Conservation (phyloP, 106 monocot genomes). For the Vanilla planifolia region DNA sequence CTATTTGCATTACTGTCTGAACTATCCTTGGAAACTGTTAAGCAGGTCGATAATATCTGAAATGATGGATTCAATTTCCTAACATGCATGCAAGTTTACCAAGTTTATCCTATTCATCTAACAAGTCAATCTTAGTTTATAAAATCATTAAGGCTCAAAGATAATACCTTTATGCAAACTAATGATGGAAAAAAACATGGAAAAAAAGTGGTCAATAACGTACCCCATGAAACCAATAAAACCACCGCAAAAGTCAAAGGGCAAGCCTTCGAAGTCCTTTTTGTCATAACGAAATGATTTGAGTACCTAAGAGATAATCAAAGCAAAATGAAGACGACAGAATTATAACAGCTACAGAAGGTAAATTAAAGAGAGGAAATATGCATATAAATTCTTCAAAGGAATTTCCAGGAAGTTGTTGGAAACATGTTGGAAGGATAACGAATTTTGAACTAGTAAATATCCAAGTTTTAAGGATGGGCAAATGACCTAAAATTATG, state of each 20-base stretch:
- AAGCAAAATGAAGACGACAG: background rate
- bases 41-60: too few species aligned
- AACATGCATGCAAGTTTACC: too few species aligned
- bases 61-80: too few species aligned
- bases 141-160: background rate
- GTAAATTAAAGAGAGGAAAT: too few species aligned
- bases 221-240: slow-evolving; percentile 93
- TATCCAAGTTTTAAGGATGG: background rate
- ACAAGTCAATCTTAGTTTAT: background rate
- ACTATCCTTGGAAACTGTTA: too few species aligned
- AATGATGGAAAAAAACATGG: background rate
- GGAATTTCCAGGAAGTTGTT: background rate
- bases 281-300: slow-evolving; percentile 64
- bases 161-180: background rate
- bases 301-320: slow-evolving; percentile 54
- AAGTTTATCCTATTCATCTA: background rate
- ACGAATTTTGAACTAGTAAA: background rate
- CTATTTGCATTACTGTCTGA: too few species aligned
- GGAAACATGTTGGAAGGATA: too few species aligned
- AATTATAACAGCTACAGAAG: background rate
- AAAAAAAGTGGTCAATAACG: background rate
- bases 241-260: slow-evolving; percentile 94
- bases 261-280: slow-evolving; percentile 75
- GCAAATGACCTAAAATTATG: background rate
- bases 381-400: background rate